phyloP scores from a whole-genome alignment of 2,329 filamentous ascomycete genomes.

The Fusarium buharicum region DNA sequence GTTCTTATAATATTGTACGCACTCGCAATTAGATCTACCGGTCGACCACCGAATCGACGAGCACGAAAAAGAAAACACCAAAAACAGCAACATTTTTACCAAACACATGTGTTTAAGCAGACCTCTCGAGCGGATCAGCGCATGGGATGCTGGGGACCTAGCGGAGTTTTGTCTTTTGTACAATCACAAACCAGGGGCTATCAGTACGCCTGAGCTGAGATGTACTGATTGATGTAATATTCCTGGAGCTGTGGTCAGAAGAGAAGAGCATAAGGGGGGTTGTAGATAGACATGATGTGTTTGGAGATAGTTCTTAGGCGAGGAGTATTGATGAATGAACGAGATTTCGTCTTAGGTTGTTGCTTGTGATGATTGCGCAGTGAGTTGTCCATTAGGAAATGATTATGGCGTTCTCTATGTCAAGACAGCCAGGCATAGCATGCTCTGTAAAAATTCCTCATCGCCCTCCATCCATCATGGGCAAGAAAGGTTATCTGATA shows the following conservation, averaged over 20 bases:
- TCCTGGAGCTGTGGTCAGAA: conserved; percentile 32
- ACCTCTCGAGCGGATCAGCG: conserved; percentile 32
- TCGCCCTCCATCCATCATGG: too few species aligned
- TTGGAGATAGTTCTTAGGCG: conserved; percentile 28
- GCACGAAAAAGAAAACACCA: conserved; percentile 34
- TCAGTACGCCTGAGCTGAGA: conserved; percentile 15
- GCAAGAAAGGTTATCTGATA: too few species aligned
- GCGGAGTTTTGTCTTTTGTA: conserved; percentile 40
- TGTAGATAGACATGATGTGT: conserved; percentile 39
- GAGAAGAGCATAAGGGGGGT: conserved; percentile 26
- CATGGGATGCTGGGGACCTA: conserved; percentile 30
- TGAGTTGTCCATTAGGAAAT: too few species aligned
- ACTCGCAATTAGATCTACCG: conserved; percentile 30
- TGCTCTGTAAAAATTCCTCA: too few species aligned
- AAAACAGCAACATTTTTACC: conserved; percentile 28
- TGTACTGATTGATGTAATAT: conserved; percentile 36
- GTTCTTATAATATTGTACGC: conserved; percentile 29
- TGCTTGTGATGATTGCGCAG: too few species aligned
- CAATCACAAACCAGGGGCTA: conserved; percentile 17
- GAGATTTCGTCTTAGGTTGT: conserved; percentile 40
- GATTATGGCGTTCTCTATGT: too few species aligned
- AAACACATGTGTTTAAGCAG: conserved; percentile 27
- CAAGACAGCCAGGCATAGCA: too few species aligned
- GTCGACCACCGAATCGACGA: conserved; percentile 7
- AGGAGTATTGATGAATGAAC: conserved; percentile 45